Evolutionary conservation across 768 basidiomycete genomes (phyloP).

Genomic region (Panaeolus papilionaceus): DNA sequence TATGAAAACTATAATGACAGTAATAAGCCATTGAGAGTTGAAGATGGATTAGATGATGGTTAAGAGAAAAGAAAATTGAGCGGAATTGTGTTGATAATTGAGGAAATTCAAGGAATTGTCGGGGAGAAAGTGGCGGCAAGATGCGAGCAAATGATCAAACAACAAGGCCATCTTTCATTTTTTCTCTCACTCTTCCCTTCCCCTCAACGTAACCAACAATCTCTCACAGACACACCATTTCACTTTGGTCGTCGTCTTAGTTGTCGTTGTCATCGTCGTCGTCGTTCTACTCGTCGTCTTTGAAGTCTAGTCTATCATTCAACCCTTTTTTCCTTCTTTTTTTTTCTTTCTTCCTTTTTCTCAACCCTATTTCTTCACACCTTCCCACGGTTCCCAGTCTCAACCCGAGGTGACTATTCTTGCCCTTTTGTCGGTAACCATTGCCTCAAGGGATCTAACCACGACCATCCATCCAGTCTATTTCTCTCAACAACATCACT

Average conservation of each 20-base stretch:
- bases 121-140: constrained; percentile 16
- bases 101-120: not conserved
- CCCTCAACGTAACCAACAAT: constrained; percentile 7
- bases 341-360: constrained; percentile 14
- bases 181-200: not conserved
- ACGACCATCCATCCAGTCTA: constrained; percentile 4
- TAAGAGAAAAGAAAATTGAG: constrained; percentile 9
- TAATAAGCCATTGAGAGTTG: constrained; percentile 7
- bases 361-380: constrained; percentile 19
- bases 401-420: constrained; percentile 14
- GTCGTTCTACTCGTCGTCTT: constrained; percentile 32
- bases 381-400: constrained; percentile 31
- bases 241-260: constrained; percentile 16
- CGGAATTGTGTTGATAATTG: constrained; percentile 7
- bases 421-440: constrained; percentile 24
- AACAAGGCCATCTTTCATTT: constrained; percentile 11
- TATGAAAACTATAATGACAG: constrained; percentile 1
- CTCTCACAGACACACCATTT: constrained; percentile 1
- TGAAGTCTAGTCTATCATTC: constrained; percentile 24
- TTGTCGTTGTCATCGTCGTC: constrained; percentile 26
- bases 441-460: constrained; percentile 16
- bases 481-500: not conserved
- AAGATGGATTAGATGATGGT: not conserved
- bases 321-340: constrained; percentile 28
- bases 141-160: constrained; percentile 15